Evolutionary conservation across 164 flowering plant genomes (phyloP), one percentile per base, ranked within the genome.

Genomic region (Buxus sempervirens): DNA sequence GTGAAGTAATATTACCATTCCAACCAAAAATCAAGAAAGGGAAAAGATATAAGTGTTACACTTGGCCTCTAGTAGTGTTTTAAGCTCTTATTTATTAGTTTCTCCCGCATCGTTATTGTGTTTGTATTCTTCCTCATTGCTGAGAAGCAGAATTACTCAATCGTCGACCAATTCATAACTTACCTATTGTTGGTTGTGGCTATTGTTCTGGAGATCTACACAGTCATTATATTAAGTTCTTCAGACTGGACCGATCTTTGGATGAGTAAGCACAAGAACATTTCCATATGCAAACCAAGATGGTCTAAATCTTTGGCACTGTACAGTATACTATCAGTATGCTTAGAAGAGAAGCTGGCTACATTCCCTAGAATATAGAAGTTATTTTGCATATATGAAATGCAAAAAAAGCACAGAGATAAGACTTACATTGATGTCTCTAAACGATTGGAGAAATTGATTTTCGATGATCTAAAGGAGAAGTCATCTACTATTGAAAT

Each of bases 161-260:
- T n/a, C n/a, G n/a, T 20, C 21, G 22, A 54, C 24, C 20, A 0
- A 20, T 1, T 20, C 6, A 5, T 20, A 20, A 20, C 57, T 5
- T 9, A 20, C 22, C 20, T 49, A 10, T 23, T 63, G 66, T 16
- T 63, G 32, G 28, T 48, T 48, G 55, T 55, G 9, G 66, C 55
- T n/a, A 23, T 63, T 48, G 2, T 48, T 63, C 56, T 48, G 19
- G 66, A 63, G 38, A 63, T 26, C 14, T 63, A 16, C 19, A 36
- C 27, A 7, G 21, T 48, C 20, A 48, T 61, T 61, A 4, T n/a
- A 61, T 25, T 61, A 41, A 49, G 38, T 61, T 63, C 28, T 4
- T 48, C 56, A 0, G 36, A 63, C 9, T 63, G 66, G 62, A 13
- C 38, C 6, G 6, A 25, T 2, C 19, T 58, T 9, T 58, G 62